A percentile compares a stretch with the other conserved stretches of the same genome.
These are phyloP conservation scores for Colletotrichum karsti DNA, from an alignment of 2,329 filamentous ascomycete species.

Conservation along the genomic window DNA sequence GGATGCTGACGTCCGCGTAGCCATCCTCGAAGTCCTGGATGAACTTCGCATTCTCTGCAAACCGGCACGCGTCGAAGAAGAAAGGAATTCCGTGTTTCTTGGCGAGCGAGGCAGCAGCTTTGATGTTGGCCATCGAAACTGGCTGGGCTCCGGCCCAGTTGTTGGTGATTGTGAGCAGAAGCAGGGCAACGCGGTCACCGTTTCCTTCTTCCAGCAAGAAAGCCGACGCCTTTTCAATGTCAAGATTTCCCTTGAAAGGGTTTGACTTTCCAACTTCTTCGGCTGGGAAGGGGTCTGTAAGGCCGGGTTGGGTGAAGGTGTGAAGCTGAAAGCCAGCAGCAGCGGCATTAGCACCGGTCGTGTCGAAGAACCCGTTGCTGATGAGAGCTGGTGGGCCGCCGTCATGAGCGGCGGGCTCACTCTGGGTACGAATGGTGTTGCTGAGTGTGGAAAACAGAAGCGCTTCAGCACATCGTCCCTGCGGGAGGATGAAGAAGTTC, in stretches of 20 bases:
- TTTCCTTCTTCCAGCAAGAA: neutral
- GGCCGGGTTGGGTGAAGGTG: neutral
- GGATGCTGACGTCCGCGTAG: conserved; percentile 24
- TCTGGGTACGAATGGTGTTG: no score
- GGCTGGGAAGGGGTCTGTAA: neutral
- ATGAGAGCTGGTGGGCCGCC: neutral
- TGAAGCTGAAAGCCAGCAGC: no score
- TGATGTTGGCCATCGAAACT: conserved; percentile 36
- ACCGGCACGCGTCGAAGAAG: conserved; percentile 35
- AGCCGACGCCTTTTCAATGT: neutral
- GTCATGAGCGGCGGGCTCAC: neutral
- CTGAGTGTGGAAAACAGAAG: conserved; percentile 34
- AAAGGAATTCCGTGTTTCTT: conserved; percentile 29
- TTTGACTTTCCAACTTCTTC: neutral
- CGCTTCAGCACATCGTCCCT: conserved; percentile 34
- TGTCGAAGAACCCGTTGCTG: conserved; percentile 35
- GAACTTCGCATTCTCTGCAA: conserved; percentile 36
- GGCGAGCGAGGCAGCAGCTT: conserved; percentile 22
- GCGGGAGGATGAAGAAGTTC: conserved; percentile 34
- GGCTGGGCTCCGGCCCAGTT: conserved; percentile 35
- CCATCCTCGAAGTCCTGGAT: conserved; percentile 33
- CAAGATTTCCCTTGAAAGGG: neutral
- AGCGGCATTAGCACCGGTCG: conserved; percentile 33
- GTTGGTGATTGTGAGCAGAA: conserved; percentile 35
- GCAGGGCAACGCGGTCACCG: conserved; percentile 6